Conservation (phyloP, 2,329 filamentous ascomycete genomes). For the Laburnicola sp. region DNA sequence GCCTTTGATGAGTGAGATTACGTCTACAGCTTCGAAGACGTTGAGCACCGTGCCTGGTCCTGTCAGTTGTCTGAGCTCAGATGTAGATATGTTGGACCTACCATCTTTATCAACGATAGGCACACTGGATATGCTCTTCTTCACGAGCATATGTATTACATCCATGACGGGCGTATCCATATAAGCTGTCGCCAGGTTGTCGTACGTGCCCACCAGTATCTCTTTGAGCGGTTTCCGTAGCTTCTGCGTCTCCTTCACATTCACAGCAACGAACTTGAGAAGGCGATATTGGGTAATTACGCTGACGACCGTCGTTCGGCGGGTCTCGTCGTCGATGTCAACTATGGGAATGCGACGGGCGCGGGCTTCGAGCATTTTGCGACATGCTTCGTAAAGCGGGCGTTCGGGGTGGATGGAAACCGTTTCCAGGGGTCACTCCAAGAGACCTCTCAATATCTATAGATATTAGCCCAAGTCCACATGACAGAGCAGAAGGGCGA, state of each 20-base stretch:
- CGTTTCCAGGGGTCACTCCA: conserved; percentile 88
- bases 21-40: conserved; percentile 96
- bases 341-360: conserved; percentile 92
- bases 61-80: conserved; percentile 7
- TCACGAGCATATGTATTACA: conserved; percentile 90
- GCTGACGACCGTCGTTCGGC: conserved; percentile 88
- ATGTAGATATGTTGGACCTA: conserved; percentile 30
- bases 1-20: conserved; percentile 93
- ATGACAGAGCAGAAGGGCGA: not conserved
- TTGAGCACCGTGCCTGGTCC: conserved; percentile 73
- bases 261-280: conserved; percentile 97
- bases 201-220: conserved; percentile 82
- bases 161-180: conserved; percentile 94
- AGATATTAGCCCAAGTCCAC: conserved; percentile 19
- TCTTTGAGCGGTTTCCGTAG: conserved; percentile 86
- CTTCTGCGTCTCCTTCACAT: conserved; percentile 83
- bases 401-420: conserved; percentile 90
- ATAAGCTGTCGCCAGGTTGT: conserved; percentile 74
- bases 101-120: conserved; percentile 83
- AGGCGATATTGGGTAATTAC: conserved; percentile 98
- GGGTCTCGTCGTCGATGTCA: conserved; percentile 91
- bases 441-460: conserved; percentile 94
- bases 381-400: conserved; percentile 92
- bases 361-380: conserved; percentile 89
- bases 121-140: conserved; percentile 90